Percentiles rank a stretch among this genome's conserved stretches.
Evolutionary conservation across 495 filamentous ascomycete species (phyloP).

Genomic region (Neurospora sublineolata): DNA sequence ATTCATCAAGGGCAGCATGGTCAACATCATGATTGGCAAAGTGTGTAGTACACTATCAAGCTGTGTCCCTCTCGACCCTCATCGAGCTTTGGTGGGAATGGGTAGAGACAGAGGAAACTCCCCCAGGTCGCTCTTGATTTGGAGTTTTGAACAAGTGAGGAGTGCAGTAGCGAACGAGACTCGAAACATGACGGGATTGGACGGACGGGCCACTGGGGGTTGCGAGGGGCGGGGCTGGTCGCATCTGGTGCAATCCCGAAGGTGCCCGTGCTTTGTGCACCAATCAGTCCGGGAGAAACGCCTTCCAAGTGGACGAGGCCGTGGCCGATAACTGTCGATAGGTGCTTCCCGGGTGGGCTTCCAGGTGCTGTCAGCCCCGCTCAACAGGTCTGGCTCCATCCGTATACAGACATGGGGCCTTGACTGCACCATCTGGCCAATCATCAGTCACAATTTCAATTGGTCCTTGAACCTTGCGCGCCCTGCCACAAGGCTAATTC

Average conservation of each 20-base stretch:
- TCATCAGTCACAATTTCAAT: not conserved
- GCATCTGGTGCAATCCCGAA: not conserved
- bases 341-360: not conserved
- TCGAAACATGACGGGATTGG: not conserved
- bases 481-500: constrained; percentile 26
- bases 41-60: not conserved
- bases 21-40: not conserved
- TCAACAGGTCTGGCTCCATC: not conserved
- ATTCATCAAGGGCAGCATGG: not conserved
- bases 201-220: not conserved
- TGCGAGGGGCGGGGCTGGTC: not conserved
- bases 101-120: not conserved
- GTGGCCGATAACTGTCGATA: not conserved
- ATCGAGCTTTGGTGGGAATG: not conserved
- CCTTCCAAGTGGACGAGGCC: not conserved
- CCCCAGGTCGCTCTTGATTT: not conserved
- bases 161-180: not conserved
- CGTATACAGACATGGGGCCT: not conserved
- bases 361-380: not conserved
- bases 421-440: not conserved
- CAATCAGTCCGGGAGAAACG: not conserved
- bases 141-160: not conserved
- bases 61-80: not conserved
- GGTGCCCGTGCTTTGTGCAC: not conserved
- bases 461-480: not conserved